Evolutionary conservation across 2,329 filamentous ascomycete species (phyloP).

Genomic region (Claviceps digitariae): DNA sequence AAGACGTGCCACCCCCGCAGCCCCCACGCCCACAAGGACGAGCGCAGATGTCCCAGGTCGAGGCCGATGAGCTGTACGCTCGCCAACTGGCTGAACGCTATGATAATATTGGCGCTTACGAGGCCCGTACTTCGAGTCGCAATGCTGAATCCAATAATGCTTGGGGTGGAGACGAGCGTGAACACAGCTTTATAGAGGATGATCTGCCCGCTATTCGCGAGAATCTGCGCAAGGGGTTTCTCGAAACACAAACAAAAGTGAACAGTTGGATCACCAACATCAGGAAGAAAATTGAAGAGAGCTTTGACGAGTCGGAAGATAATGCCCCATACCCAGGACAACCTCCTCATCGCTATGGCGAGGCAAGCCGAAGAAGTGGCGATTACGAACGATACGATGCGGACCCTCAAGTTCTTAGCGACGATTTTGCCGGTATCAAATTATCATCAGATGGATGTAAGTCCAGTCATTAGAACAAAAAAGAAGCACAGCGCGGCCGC

Average conservation of each 20-base stretch:
- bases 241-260: conserved; percentile 85
- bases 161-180: conserved; percentile 44
- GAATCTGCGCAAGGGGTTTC: conserved; percentile 85
- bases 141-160: conserved; percentile 27
- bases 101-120: conserved; percentile 48
- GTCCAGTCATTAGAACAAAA: conserved; percentile 15
- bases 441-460: conserved; percentile 49
- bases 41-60: conserved; percentile 62
- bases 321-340: conserved; percentile 16
- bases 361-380: conserved; percentile 57
- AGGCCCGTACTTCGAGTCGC: conserved; percentile 36
- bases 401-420: conserved; percentile 77
- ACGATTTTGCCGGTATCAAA: conserved; percentile 70
- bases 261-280: conserved; percentile 86
- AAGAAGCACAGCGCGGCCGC: background rate
- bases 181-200: conserved; percentile 90
- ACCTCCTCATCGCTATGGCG: conserved; percentile 38
- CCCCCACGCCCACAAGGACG: conserved; percentile 61
- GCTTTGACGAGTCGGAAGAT: conserved; percentile 58
- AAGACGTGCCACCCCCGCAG: conserved; percentile 52
- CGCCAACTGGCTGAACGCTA: conserved; percentile 89
- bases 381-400: conserved; percentile 91
- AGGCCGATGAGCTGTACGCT: conserved; percentile 83
- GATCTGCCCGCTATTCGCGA: conserved; percentile 87
- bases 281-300: conserved; percentile 87